Base-by-base conservation (phyloP, 2,329 filamentous ascomycete species). In the Hymenoscyphus fructigenus region DNA sequence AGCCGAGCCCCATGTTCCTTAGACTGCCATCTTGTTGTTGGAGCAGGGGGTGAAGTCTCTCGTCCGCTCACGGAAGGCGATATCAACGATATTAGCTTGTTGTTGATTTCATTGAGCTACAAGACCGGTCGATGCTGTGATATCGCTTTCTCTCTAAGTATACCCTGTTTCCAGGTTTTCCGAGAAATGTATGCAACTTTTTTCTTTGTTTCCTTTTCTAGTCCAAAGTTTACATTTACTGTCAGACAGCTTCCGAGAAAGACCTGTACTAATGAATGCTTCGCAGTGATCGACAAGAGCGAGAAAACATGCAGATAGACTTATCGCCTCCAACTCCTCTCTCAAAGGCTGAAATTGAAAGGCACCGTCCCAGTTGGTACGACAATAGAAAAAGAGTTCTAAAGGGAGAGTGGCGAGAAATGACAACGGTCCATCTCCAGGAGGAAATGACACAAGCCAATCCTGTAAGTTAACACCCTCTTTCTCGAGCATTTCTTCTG, bases 401-500 rank as follows among this genome's bases (percentile, higher is more conserved):
- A 15, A 68, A 65, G 41, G 53, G 60, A 3, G 67, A 71, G 36
- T 75, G 70, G 71, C 60, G 67, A 38, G 65, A 72, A 23, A 44
- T 65, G 56, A 75, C 73, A 4, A 63, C 29, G 12, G 68, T 70
- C 2, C 72, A 75, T 61, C 38, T 67, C 1, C 53, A 72, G 74
- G 32, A 76, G 72, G 38, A 70, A 73, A 15, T 79, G 76, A 56
- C 76, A 78, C 65, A 85, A 82, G 70, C 76, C 77, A 3, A 73
- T 85, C 76, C 79, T 28, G 73, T 72, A 65, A 67, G 70, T 5
- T 85, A 83, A 84, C 86, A 85, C 77, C 81, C 74, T 82, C 56
- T 80, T 81, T 14, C 82, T 72, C 85, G 84, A 23, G 10, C 29
- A 47, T 23, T 23, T 3, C 82, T 79, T 12, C 68, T 71, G 63